Conservation (phyloP, 2,329 filamentous ascomycete genomes). For the Geosmithia flava region DNA sequence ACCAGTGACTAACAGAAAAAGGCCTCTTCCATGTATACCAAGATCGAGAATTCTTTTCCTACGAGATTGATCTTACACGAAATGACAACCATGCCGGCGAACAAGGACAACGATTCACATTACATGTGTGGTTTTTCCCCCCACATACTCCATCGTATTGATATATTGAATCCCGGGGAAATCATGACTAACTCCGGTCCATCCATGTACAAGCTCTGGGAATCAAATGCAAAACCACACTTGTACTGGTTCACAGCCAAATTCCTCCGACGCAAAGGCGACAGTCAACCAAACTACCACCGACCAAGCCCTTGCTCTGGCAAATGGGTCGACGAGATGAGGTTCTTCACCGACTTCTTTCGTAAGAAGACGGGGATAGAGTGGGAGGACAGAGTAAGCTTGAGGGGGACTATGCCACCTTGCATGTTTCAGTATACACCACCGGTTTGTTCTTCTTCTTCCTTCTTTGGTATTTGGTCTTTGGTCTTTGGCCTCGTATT, state of each 20-base stretch:
- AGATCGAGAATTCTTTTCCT: constrained; percentile 50
- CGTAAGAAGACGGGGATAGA: constrained; percentile 38
- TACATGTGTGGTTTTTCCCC: constrained; percentile 38
- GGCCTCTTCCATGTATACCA: constrained; percentile 52
- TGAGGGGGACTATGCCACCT: constrained; percentile 15
- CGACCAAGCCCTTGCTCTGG: constrained; percentile 24
- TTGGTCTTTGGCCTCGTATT: not conserved
- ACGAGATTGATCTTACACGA: constrained; percentile 50
- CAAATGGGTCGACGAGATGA: constrained; percentile 29
- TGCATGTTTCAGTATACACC: constrained; percentile 27
- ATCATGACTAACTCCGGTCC: not conserved
- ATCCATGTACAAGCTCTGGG: constrained; percentile 45
- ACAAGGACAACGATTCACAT: constrained; percentile 42
- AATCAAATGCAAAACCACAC: constrained; percentile 45
- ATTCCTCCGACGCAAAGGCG: constrained; percentile 27
- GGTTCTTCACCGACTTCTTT: constrained; percentile 45
- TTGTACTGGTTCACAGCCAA: constrained; percentile 50
- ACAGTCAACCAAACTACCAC: constrained; percentile 20
- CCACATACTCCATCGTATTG: not conserved
- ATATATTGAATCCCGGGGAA: not conserved
- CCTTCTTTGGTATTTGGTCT: too few relatives aligned
- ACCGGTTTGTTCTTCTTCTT: constrained; percentile 23
- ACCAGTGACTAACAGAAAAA: constrained; percentile 13
- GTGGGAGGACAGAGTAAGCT: constrained; percentile 43
- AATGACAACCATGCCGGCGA: constrained; percentile 28